phyloP scores from a whole-genome alignment of 2,329 filamentous ascomycete genomes.

The Annulohypoxylon truncatum region DNA sequence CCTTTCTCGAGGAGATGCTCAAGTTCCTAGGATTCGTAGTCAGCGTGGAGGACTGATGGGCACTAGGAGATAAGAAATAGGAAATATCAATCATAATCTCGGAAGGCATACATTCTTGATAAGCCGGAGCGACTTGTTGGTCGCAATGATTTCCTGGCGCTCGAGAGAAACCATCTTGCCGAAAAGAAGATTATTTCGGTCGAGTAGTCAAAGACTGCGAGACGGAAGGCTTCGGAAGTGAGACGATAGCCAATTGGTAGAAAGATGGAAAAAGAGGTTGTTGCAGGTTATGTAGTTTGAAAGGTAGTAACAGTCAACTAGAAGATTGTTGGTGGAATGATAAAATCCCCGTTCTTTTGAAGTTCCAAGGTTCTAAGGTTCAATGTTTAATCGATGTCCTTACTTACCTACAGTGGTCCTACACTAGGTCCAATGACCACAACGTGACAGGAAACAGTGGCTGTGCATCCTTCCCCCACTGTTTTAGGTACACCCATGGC shows the following conservation, averaged over 20 bases:
- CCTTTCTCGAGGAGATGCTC: constrained; percentile 87
- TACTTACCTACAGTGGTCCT: too few species aligned
- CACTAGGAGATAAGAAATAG: not conserved
- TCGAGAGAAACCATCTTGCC: constrained; percentile 60
- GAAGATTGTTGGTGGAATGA: constrained; percentile 26
- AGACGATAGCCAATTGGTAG: not conserved
- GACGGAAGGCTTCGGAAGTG: not conserved
- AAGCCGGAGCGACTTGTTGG: constrained; percentile 85
- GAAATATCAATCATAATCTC: not conserved
- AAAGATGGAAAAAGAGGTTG: not conserved
- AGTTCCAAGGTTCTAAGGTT: not conserved
- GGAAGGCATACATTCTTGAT: constrained; percentile 79
- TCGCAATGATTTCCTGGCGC: constrained; percentile 71
- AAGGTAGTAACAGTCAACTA: too few species aligned
- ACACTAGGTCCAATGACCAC: not conserved
- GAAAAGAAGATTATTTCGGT: not conserved
- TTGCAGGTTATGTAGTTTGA: not conserved
- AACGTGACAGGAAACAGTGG: not conserved
- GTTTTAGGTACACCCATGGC: not conserved
- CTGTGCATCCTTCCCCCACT: constrained; percentile 13
- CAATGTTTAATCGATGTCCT: too few species aligned
- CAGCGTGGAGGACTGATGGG: not conserved
- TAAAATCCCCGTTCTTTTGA: constrained; percentile 7
- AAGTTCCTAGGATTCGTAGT: constrained; percentile 75
- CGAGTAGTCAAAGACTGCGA: not conserved